Conservation (phyloP, 306 rosid species). For the Acacia melanoxylon region DNA sequence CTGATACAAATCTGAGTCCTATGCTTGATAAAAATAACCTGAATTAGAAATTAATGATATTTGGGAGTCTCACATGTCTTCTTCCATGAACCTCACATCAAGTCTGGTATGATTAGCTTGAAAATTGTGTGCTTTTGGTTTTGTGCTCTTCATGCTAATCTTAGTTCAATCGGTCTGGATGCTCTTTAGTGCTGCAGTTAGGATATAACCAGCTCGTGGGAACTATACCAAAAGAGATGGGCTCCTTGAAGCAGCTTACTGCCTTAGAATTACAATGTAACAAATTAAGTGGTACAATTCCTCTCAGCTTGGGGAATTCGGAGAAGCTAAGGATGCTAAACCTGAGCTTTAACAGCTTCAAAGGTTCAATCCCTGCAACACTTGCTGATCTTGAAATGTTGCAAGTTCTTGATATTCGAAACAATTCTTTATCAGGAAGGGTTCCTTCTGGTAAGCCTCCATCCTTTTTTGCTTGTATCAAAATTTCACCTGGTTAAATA, state of each 20-base stretch:
- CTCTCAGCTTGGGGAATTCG: constrained; percentile 63
- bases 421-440: constrained; percentile 74
- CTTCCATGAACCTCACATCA: not conserved
- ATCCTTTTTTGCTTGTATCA: not conserved
- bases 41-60: constrained; percentile 7
- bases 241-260: constrained; percentile 61
- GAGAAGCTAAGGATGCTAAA: constrained; percentile 58
- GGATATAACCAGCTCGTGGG: constrained; percentile 81
- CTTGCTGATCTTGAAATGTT: constrained; percentile 46
- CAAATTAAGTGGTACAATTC: constrained; percentile 65
- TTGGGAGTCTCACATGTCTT: not conserved
- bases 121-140: constrained; percentile 1
- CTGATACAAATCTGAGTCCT: not conserved
- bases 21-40: not conserved
- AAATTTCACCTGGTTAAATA: not conserved
- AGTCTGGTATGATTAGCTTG: not conserved
- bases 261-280: constrained; percentile 77
- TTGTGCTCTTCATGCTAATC: constrained; percentile 22
- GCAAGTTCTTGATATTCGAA: constrained; percentile 59
- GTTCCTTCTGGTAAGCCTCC: constrained; percentile 67
- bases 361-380: constrained; percentile 59
- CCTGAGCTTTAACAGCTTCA: constrained; percentile 79
- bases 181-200: constrained; percentile 64
- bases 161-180: constrained; percentile 3
- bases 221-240: constrained; percentile 62